Evolutionary conservation across 2,329 filamentous ascomycete genomes (phyloP), one percentile per base, ranked within the genome.

Genomic region (Pseudohalonectria lignicola): DNA sequence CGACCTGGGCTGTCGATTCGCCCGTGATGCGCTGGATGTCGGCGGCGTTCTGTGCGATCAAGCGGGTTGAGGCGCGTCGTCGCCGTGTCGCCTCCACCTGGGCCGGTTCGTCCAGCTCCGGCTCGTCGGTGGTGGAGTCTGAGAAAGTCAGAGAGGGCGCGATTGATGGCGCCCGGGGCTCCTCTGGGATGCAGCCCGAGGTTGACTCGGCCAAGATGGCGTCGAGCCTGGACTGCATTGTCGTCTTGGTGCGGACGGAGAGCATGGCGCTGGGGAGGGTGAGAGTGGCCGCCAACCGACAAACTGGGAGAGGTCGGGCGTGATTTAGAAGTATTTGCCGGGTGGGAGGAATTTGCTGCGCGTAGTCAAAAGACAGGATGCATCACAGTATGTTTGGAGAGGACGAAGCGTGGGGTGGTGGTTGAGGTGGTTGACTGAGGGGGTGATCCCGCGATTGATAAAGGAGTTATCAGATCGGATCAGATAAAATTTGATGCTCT

Each of bases 41-140:
- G 35, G 67, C 69, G 21, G 71, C 71, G 53, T 66, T 79, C 56
- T 78, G 73, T 31, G 75, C 72, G 47, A 80, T 78, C 32, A 86
- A 66, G 12, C 72, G 71, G 7, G 81, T 86, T 4, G 79, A 85
- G 40, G 79, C 82, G 37, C 80, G 78, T 38, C 80, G 71, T 21
- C 60, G 65, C 33, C 72, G 71, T 18, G 47, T 43, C 25, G n/a
- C 10, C 20, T 21, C 20, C 41, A 39, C n/a, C 42, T 42, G 10
- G 34, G 57, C 55, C 44, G 62, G 60, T 25, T 62, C 60, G 17
- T 64, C 64, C 23, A 26, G 23, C 36, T 75, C 71, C 39, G 60
- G 50, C 45, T 67, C 63, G 30, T 70, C 67, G 41, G 74, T 73
- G 19, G 62, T 62, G 4, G 74, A 77, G 45, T 76, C 74, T 12